These are phyloP conservation scores for Ceratocystis smalleyi DNA, from an alignment of 2,329 filamentous ascomycete species.

Conservation along the genomic window DNA sequence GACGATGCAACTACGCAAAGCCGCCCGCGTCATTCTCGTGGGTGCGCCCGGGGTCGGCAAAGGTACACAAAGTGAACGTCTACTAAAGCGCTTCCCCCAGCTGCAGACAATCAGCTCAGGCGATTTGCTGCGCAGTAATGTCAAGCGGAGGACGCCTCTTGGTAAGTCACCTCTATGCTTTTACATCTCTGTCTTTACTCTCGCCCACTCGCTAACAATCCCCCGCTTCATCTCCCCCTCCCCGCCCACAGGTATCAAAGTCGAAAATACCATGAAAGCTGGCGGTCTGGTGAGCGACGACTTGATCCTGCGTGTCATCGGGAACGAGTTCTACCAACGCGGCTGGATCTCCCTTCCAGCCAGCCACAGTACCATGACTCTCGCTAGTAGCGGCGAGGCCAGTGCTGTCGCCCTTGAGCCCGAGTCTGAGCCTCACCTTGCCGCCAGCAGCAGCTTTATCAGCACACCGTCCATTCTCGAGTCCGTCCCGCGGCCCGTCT, in stretches of 20 bases:
- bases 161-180: conserved; percentile 37
- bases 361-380: conserved; percentile 3
- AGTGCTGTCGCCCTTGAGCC: conserved; percentile 17
- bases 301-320: conserved; percentile 83
- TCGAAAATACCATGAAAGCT: conserved; percentile 72
- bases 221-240: not conserved
- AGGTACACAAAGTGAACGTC: conserved; percentile 81
- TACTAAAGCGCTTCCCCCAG: conserved; percentile 75
- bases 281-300: conserved; percentile 84
- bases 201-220: not conserved
- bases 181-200: conserved; percentile 12
- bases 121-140: conserved; percentile 82
- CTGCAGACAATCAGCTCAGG: conserved; percentile 86
- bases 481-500: conserved; percentile 28
- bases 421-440: conserved; percentile 19
- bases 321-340: conserved; percentile 68
- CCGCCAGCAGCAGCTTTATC: conserved; percentile 30
- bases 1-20: conserved; percentile 52
- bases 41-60: conserved; percentile 96
- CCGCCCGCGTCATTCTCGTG: conserved; percentile 84
- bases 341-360: conserved; percentile 59
- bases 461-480: conserved; percentile 21
- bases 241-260: conserved; percentile 56
- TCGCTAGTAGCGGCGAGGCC: conserved; percentile 20
- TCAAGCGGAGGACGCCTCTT: conserved; percentile 70